Evolutionary conservation across 805 yeast species (phyloP).

Genomic region (Ogataea thermomethanolica): DNA sequence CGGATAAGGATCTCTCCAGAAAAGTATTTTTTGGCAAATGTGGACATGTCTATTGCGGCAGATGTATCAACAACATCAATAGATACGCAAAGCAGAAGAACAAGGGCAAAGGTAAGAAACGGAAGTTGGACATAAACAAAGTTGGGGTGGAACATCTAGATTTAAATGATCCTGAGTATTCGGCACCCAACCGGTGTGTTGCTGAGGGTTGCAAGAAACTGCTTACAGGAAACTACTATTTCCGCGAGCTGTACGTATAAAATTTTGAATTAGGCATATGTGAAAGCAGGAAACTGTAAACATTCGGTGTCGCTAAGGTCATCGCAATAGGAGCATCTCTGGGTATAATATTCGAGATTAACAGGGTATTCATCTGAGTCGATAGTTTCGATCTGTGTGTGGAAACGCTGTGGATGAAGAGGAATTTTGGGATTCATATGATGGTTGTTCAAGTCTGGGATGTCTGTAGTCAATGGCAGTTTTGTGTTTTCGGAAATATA

Average conservation of each 20-base stretch:
- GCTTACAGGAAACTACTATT: conserved; percentile 45
- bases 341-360: conserved; percentile 22
- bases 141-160: conserved; percentile 24
- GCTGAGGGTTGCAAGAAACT: conserved; percentile 45
- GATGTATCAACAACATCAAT: conserved; percentile 70
- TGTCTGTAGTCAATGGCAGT: conserved; percentile 19
- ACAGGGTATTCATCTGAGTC: conserved; percentile 25
- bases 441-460: conserved; percentile 11
- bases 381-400: conserved; percentile 18
- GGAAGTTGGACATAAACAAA: conserved; percentile 12
- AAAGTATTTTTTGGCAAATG: conserved; percentile 66
- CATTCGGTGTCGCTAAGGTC: conserved; percentile 4
- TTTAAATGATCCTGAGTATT: conserved; percentile 39
- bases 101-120: conserved; percentile 23
- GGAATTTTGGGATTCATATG: conserved; percentile 23
- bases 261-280: conserved; percentile 11
- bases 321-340: conserved; percentile 22
- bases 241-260: conserved; percentile 51
- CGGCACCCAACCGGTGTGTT: conserved; percentile 59
- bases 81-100: conserved; percentile 27
- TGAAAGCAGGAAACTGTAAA: conserved; percentile 11
- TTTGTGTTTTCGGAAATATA: conserved; percentile 18
- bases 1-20: conserved; percentile 59
- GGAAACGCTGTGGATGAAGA: conserved; percentile 13
- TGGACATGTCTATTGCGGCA: conserved; percentile 85